Base-by-base conservation (phyloP, 75 land plant genomes). In the Cunninghamia lanceolata region DNA sequence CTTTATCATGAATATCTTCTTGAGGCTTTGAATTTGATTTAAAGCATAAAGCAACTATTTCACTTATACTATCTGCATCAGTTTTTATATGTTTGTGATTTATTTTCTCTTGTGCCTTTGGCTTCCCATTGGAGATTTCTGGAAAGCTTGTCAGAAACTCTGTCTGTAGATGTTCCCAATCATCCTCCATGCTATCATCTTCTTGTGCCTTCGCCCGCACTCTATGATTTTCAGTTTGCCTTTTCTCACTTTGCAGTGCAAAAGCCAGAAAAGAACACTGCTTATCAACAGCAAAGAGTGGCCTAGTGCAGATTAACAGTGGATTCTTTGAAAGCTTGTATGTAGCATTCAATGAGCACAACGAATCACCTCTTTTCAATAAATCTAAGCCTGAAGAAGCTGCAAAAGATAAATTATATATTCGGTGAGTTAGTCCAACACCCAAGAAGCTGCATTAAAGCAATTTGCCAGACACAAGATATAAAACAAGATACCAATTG, bases 251-350 rank as follows among this genome's bases (percentile, higher is more conserved):
- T 80, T 80, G 45, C 46, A 45, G n/a, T 80, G 47, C 34, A n/a
- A 80, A 80, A 80, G 34, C 82, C 45, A 45, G 47, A 45, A 80
- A 80, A 80, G 82, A n/a, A 13, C 52, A 45, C 30, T 80, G 34
- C 82, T 28, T 80, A 40, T 80, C 82, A 43, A 21, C 30, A 80
- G 30, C 50, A 45, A 45, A 13, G 52, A 80, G 52, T 80, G 82
- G 52, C 21, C 13, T 43, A 38, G 45, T 80, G 52, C 52, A n/a
- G 43, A n/a, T 45, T 77, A 77, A 39, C 82, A 43, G 1, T 45
- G 28, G 82, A 80, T 28, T 40, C 45, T 43, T 80, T 80, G 82
- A 45, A 80, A 28, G 50, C 82, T n/a, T 43, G 47, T 80, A 80
- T 30, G 46, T n/a, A 28, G 50, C 82, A 45, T n/a, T 34, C 15